Evolutionary conservation across 2,329 filamentous ascomycete species (phyloP), one percentile per base, ranked within the genome.

Genomic region (Colletotrichum viniferum): DNA sequence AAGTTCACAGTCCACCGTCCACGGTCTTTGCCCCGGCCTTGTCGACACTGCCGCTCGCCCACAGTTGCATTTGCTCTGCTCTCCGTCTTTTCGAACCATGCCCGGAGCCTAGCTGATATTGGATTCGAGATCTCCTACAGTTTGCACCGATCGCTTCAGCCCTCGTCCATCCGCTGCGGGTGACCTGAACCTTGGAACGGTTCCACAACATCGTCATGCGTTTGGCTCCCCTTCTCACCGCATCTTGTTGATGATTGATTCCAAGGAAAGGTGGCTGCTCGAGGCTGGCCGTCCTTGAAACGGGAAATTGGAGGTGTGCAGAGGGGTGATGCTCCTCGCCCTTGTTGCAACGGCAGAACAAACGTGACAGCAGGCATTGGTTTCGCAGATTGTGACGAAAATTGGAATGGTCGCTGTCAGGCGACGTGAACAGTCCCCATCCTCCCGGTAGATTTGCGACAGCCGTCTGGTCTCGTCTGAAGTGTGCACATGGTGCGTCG

Each of bases 131-230:
- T 73, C 69, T 75, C 48, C 73, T 43, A 72, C 69, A 34, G 18
- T 72, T 61, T 62, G 21, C 52, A 63, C 73, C 56, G 69, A 73
- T 75, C 69, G 69, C 69, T 48, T 73, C 69, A 64, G 21, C 62
- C 21, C 14, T 64, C 21, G 70, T 34, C 63, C 58, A 68, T 64
- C 63, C 56, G 55, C 56, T 26, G 38, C 34, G 69, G 24, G 36
- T 36, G 58, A 56, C 63, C 34, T 68, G 63, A 75, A 73, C 26
- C 69, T 64, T 73, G 69, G 21, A 48, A 9, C 13, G 73, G 73
- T 64, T 63, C 73, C 73, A 73, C 73, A 52, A 8, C 63, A 56
- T 73, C 69, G 73, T 68, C 73, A 73, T 68, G 26, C 32, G 63
- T 71, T 38, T 48, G 43, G n/a, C 60, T 24, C 55, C 43, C 52